A percentile compares a stretch with the other conserved stretches of the same genome.
These are phyloP conservation scores for Boechera stricta DNA, from an alignment of 345 rosid species.

Conservation along the genomic window DNA sequence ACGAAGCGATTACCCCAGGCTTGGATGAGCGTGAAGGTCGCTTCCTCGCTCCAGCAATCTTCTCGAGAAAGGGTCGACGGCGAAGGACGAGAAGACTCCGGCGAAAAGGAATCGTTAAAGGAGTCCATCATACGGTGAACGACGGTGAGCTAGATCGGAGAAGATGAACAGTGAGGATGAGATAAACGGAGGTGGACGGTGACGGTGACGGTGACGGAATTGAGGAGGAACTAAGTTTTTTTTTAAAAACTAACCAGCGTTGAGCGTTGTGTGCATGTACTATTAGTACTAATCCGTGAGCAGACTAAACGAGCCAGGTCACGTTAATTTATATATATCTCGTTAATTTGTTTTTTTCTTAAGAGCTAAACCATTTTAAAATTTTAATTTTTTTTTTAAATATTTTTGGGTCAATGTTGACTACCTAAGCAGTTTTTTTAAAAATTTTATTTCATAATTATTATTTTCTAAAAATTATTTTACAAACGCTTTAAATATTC, in stretches of 20 bases:
- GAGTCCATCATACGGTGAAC: slow-evolving; percentile 41
- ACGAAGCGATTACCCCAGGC: slow-evolving; percentile 93
- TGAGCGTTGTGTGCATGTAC: slow-evolving; percentile 31
- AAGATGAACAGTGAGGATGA: slow-evolving; percentile 39
- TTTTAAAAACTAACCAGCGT: slow-evolving; percentile 21
- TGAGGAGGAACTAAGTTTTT: slow-evolving; percentile 30
- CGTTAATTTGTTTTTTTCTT: not conserved
- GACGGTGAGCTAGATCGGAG: slow-evolving; percentile 34
- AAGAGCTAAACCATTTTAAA: not conserved
- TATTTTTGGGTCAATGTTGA: no score
- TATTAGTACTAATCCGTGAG: slow-evolving; percentile 5
- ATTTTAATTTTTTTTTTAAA: not conserved
- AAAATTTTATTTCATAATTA: not conserved
- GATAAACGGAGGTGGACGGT: slow-evolving; percentile 33
- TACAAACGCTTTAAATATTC: not conserved
- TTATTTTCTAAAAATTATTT: no score
- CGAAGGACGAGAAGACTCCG: slow-evolving; percentile 54
- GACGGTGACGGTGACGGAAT: slow-evolving; percentile 43
- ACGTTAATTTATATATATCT: slow-evolving; percentile 5
- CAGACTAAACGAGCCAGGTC: slow-evolving; percentile 18
- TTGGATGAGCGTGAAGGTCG: slow-evolving; percentile 89
- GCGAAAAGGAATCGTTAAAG: slow-evolving; percentile 49
- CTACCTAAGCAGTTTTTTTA: not conserved
- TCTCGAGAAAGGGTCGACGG: slow-evolving; percentile 70
- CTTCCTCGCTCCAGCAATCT: slow-evolving; percentile 99